Evolutionary conservation across 2,329 filamentous ascomycete genomes (phyloP).

Genomic region (Calonectria leucothoes): DNA sequence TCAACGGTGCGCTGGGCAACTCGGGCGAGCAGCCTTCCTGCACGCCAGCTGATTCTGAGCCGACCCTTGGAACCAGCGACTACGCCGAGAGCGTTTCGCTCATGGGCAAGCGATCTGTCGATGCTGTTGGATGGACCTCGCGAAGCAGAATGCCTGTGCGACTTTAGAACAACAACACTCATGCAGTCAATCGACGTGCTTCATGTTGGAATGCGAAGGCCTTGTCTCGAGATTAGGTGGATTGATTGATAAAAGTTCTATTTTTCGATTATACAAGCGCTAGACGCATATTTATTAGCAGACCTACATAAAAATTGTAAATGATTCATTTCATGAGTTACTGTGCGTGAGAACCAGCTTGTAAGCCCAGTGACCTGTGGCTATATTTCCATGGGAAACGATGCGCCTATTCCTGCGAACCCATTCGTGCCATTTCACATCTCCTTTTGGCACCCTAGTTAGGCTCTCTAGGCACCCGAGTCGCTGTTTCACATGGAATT

Average conservation of each 20-base stretch:
- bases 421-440: no score
- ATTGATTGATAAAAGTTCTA: background rate
- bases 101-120: slow-evolving; percentile 34
- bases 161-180: background rate
- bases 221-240: background rate
- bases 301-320: background rate
- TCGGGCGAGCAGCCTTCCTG: slow-evolving; percentile 34
- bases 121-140: background rate
- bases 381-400: no score
- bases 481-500: no score
- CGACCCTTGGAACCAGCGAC: slow-evolving; percentile 52
- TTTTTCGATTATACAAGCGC: background rate
- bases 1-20: slow-evolving; percentile 40
- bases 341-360: background rate
- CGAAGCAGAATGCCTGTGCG: background rate
- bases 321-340: background rate
- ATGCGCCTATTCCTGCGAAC: no score
- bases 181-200: background rate
- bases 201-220: background rate
- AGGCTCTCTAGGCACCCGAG: no score
- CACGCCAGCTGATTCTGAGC: slow-evolving; percentile 53
- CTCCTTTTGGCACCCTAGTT: no score
- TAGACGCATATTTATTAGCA: background rate
- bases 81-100: slow-evolving; percentile 41
- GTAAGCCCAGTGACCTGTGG: no score